Base-by-base conservation (phyloP, 352 stramenopile species). In the Phytopythium oedochilum region DNA sequence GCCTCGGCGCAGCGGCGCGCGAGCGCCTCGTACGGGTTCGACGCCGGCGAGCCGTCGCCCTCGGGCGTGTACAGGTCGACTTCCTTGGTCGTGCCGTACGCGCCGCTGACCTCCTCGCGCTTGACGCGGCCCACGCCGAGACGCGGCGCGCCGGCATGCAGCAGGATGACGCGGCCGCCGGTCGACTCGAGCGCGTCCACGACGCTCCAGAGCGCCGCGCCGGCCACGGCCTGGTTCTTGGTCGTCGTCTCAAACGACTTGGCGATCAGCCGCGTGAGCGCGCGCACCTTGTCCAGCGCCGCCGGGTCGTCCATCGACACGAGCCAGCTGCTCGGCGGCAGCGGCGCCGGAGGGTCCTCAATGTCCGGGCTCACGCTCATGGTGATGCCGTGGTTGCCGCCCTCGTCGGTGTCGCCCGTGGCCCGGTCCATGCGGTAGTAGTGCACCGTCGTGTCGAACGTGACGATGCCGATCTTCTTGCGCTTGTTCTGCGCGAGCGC, bases 391-490 rank as follows among this genome's bases (percentile, higher is more conserved):
- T 67, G 68, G 14, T 68, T 72, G 6, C 57, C 64, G 25, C 59
- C 60, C n/a, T 43, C 47, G 23, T 53, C 47, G 10, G 47, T 32
- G 26, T 15, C 22, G 15, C 49, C 49, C 44, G 64, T 68, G 32
- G 48, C 60, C 45, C 80, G 73, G 60, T 94, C 73, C 78, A 92
- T 89, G 48, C 83, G 82, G 57, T 94, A 94, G 66, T 93, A 96
- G 52, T 94, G 85, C 29, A 95, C 80, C 3, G 73, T 68, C 17
- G 78, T 76, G 64, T 92, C 86, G 43, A 94, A 96, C 2, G 83
- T 93, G 14, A 96, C 68, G 45, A 96, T 92, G n/a, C 86, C 88
- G 45, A 96, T 71, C 55, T 94, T 94, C 64, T 92, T 91, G 61
- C 83, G 75, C 50, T 79, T 89, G 62, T 87, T 92, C 66, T 89